phyloP scores from a whole-genome alignment of 2,329 filamentous ascomycete genomes.

The Alternaria sp. region DNA sequence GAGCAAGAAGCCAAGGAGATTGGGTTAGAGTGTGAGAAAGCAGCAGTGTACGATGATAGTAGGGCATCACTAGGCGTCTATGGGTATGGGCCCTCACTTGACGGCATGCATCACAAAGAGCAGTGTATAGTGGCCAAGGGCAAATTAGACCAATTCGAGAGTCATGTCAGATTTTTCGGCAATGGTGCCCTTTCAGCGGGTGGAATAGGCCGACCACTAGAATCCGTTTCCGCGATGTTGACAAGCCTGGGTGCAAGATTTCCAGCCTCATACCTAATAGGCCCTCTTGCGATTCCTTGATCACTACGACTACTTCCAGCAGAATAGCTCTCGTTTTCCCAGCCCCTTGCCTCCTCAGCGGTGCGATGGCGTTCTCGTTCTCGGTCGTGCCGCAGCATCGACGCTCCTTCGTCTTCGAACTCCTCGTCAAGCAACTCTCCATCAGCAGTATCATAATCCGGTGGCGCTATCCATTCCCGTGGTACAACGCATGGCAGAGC shows the following conservation, averaged over 20 bases:
- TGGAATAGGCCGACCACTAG: conserved; percentile 53
- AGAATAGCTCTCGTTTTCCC: conserved; percentile 42
- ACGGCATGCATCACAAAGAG: conserved; percentile 7
- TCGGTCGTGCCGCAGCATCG: conserved; percentile 63
- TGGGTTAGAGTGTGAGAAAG: conserved; percentile 61
- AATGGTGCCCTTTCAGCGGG: conserved; percentile 56
- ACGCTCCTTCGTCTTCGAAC: conserved; percentile 63
- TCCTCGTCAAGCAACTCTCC: conserved; percentile 71
- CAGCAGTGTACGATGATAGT: background rate
- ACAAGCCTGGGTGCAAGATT: conserved; percentile 46
- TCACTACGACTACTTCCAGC: conserved; percentile 43
- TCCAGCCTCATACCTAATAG: conserved; percentile 40
- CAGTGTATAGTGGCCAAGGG: conserved; percentile 3
- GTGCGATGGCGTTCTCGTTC: conserved; percentile 37
- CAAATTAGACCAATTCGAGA: conserved; percentile 14
- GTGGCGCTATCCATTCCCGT: conserved; percentile 80
- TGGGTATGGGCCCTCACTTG: background rate
- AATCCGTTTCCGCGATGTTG: conserved; percentile 53
- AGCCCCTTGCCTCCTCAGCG: conserved; percentile 38
- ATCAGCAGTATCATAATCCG: conserved; percentile 76
- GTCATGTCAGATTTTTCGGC: conserved; percentile 49
- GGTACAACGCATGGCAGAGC: conserved; percentile 84
- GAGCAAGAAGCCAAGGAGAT: conserved; percentile 81
- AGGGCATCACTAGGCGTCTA: background rate
- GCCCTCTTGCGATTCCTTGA: conserved; percentile 45